phyloP scores from a whole-genome alignment of 2,329 filamentous ascomycete genomes.

The Aspergillus calidoustus region DNA sequence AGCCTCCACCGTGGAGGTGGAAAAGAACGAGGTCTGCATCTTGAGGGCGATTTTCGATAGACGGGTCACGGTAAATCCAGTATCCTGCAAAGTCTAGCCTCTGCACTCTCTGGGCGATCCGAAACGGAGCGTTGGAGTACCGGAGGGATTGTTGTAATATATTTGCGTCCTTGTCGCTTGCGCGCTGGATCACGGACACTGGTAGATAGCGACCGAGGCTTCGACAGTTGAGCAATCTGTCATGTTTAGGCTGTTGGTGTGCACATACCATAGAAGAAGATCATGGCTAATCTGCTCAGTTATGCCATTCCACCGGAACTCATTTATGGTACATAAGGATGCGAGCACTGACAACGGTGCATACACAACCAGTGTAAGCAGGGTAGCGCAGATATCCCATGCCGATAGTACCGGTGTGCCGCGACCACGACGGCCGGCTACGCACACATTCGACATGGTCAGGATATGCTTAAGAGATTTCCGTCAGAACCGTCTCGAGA shows the following conservation, averaged over 20 bases:
- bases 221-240: background rate
- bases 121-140: constrained; percentile 11
- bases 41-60: constrained; percentile 5
- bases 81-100: constrained; percentile 12
- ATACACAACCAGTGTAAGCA: constrained; percentile 12
- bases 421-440: background rate
- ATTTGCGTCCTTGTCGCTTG: background rate
- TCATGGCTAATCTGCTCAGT: constrained; percentile 10
- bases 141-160: constrained; percentile 5
- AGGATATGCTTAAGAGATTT: background rate
- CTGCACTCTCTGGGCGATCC: constrained; percentile 6
- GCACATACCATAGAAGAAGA: constrained; percentile 12
- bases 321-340: constrained; percentile 2
- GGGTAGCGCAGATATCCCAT: constrained; percentile 14
- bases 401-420: constrained; percentile 1
- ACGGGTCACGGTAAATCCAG: constrained; percentile 13
- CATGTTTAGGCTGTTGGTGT: background rate
- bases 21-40: constrained; percentile 24
- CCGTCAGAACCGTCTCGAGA: background rate
- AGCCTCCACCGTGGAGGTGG: constrained; percentile 28
- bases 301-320: background rate
- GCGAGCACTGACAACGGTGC: constrained; percentile 12
- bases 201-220: constrained; percentile 14
- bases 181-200: constrained; percentile 13
- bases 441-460: background rate